Base-by-base conservation (phyloP, 164 flowering plant genomes). In the Piper longum region DNA sequence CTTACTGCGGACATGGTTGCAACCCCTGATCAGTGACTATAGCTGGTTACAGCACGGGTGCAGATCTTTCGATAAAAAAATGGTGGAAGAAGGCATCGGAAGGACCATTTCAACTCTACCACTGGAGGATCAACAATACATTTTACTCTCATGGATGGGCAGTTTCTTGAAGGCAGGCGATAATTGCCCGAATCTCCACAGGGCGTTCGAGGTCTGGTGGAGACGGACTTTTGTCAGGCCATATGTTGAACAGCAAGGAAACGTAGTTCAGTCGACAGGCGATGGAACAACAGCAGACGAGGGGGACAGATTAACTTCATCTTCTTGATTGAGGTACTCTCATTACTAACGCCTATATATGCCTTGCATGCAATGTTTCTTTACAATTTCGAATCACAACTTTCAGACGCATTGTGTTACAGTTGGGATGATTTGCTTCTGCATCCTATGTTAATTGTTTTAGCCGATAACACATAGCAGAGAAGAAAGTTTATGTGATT, bases 121-220 rank as follows among this genome's bases (percentile, higher is more conserved):
- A 5, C 70, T 95, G 56, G 96, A 91, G 72, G 96, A 95, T 12
- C 98, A 95, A 79, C 95, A 84, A 74, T 79, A 80, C 58, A 85
- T 91, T 61, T 61, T 95, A 78, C 89, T 95, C 2, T 43, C 81
- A 51, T 95, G 99, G 99, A 67, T 91, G 72, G 86, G 90, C 6
- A 80, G 80, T 63, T 95, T 95, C 63, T 68, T 95, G 61, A 87
- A 83, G 72, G 78, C 76, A 0, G 99, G 99, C 14, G 96, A 91
- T 66, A 84, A 74, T 61, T 95, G 97, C 76, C 99, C 99, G 1
- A 95, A 95, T 82, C 91, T 95, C 69, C 91, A 85, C 67, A 78
- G 81, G 62, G 99, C 99, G 16, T 93, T 93, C 69, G 96, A 90
- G 80, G 97, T 93, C n/a, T 93, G 99, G 99, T 93, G 99, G 99